Percentiles rank a stretch among this genome's conserved stretches.
These are phyloP conservation scores for Pueraria montana DNA, from an alignment of 306 rosid genomes.

Conservation along the genomic window DNA sequence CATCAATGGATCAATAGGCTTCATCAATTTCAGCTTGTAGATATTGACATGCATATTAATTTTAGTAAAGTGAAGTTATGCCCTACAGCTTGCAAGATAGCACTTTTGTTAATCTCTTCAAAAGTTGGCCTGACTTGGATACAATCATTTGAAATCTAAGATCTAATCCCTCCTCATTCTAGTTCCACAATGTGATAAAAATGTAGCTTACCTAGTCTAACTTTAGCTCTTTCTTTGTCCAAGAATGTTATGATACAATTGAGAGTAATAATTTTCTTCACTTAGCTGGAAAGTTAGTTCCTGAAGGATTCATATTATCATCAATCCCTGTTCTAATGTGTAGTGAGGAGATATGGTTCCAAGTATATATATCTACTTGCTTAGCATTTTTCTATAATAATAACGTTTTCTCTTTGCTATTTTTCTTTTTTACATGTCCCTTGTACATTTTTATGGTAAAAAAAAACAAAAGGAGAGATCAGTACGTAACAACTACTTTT, in stretches of 20 bases:
- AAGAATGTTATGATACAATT: neutral
- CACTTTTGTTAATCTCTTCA: neutral
- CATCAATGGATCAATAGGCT: constrained; percentile 3
- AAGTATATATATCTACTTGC: neutral
- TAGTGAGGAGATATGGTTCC: neutral
- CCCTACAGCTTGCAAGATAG: neutral
- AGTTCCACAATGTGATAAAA: neutral
- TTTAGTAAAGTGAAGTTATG: constrained; percentile 42
- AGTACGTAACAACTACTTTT: too few relatives aligned
- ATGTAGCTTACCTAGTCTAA: too few relatives aligned
- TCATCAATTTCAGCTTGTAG: constrained; percentile 89
- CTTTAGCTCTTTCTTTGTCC: too few relatives aligned
- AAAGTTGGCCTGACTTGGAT: neutral
- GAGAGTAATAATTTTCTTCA: constrained; percentile 42
- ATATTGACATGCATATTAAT: constrained; percentile 69
- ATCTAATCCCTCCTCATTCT: neutral
- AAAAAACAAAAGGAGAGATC: too few relatives aligned
- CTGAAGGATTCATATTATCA: neutral
- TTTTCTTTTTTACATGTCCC: too few relatives aligned
- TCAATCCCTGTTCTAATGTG: neutral
- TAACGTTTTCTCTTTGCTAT: too few relatives aligned
- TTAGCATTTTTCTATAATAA: too few relatives aligned
- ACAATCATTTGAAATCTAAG: neutral
- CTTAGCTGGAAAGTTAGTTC: neutral
- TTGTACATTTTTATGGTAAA: too few relatives aligned